Percentiles rank a stretch among this genome's conserved stretches.
phyloP scores from a whole-genome alignment of 345 rosid species.

The Aquilaria sinensis region DNA sequence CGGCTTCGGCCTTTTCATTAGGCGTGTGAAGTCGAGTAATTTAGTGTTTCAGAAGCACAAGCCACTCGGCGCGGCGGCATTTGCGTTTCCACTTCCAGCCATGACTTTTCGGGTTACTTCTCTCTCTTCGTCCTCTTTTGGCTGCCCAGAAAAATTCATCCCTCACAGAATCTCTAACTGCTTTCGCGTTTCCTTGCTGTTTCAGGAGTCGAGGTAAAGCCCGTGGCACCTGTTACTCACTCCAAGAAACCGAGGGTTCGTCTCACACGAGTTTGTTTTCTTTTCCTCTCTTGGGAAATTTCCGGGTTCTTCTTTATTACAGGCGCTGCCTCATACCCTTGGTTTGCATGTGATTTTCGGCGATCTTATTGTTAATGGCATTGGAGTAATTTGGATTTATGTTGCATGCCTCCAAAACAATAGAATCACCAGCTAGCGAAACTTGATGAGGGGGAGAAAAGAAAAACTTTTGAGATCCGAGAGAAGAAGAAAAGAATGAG shows the following conservation, averaged over 20 bases:
- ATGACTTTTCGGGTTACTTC: background rate
- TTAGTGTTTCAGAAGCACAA: too few relatives aligned
- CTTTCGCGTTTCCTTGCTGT: background rate
- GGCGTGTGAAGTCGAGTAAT: too few relatives aligned
- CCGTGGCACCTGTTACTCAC: constrained; percentile 52
- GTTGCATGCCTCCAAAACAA: too few relatives aligned
- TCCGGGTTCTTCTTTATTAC: background rate
- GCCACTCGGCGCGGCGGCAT: too few relatives aligned
- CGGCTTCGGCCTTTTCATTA: too few relatives aligned
- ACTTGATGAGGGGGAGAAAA: too few relatives aligned
- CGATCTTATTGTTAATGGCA: background rate
- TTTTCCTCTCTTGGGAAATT: background rate
- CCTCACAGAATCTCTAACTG: background rate
- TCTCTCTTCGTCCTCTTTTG: background rate
- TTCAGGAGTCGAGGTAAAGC: constrained; percentile 66
- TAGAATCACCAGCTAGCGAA: too few relatives aligned
- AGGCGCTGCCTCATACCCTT: background rate
- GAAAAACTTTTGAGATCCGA: too few relatives aligned
- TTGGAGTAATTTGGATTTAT: background rate
- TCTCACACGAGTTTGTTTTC: constrained; percentile 46
- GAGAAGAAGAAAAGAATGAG: too few relatives aligned
- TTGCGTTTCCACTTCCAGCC: background rate
- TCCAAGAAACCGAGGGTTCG: constrained; percentile 45
- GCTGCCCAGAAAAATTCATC: background rate
- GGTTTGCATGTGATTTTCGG: background rate